These are phyloP conservation scores for Populus deltoides DNA, from an alignment of 345 rosid genomes.

Conservation along the genomic window DNA sequence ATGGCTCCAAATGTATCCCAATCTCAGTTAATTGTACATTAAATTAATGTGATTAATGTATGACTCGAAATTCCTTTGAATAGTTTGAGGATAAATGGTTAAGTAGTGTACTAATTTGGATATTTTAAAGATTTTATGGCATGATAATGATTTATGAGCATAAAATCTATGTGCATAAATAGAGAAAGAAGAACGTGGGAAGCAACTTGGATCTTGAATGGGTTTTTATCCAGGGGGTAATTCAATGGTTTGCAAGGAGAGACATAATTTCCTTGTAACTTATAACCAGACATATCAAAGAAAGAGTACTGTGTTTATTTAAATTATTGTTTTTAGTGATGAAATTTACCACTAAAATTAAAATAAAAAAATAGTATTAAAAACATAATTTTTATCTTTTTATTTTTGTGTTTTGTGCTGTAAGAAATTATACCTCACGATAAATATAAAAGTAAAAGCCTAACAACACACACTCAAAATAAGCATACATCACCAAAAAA, in stretches of 20 bases:
- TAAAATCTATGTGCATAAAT: not conserved
- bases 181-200: not conserved
- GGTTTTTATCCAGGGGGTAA: not conserved
- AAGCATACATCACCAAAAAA: not conserved
- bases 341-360: too few relatives aligned
- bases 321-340: too few relatives aligned
- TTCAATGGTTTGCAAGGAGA: not conserved
- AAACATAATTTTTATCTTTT: too few relatives aligned
- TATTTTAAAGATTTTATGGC: too few relatives aligned
- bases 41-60: not conserved
- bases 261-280: not conserved
- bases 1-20: conserved; percentile 15
- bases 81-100: conserved; percentile 10
- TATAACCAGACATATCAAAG: not conserved
- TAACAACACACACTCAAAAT: too few relatives aligned
- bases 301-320: not conserved
- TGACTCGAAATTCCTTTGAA: conserved; percentile 7
- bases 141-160: not conserved
- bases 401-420: too few relatives aligned
- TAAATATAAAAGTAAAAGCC: too few relatives aligned
- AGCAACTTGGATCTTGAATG: not conserved
- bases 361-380: too few relatives aligned
- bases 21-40: not conserved
- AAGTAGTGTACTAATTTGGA: not conserved
- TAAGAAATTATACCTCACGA: too few relatives aligned